A percentile compares a stretch with the other conserved stretches of the same genome.
phyloP scores from a whole-genome alignment of 1,139 yeast genomes.

The Zygosaccharomyces sapae region DNA sequence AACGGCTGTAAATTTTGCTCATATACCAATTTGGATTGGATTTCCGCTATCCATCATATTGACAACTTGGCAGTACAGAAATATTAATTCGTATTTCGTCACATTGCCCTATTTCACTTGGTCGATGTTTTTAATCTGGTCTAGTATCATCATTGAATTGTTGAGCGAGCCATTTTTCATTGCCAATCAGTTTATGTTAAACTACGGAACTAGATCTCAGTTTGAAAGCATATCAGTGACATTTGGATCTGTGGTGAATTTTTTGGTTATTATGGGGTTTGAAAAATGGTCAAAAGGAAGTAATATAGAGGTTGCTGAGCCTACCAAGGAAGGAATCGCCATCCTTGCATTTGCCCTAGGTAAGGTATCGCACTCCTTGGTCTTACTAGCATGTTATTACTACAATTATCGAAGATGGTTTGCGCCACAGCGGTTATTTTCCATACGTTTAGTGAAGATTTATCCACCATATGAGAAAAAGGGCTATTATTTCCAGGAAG shows the following conservation, averaged over 20 bases:
- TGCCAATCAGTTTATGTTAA: constrained; percentile 62
- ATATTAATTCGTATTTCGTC: constrained; percentile 39
- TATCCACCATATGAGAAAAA: constrained; percentile 14
- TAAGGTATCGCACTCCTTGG: constrained; percentile 61
- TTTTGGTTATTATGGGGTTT: constrained; percentile 42
- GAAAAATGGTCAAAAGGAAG: constrained; percentile 26
- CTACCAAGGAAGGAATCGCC: constrained; percentile 42
- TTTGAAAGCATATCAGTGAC: constrained; percentile 60
- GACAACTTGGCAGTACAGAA: constrained; percentile 45
- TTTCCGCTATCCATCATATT: constrained; percentile 50
- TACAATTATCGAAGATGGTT: constrained; percentile 32
- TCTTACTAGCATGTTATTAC: constrained; percentile 41
- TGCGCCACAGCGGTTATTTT: constrained; percentile 25
- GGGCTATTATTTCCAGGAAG: constrained; percentile 36
- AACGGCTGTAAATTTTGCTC: constrained; percentile 69
- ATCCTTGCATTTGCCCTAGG: constrained; percentile 73
- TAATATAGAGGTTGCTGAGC: constrained; percentile 12
- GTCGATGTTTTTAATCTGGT: constrained; percentile 43
- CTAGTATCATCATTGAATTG: constrained; percentile 62
- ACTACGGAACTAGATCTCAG: constrained; percentile 63
- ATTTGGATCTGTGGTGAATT: constrained; percentile 59
- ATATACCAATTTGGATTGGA: constrained; percentile 59
- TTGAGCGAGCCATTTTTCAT: constrained; percentile 72
- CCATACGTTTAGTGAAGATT: constrained; percentile 31
- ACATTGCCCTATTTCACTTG: constrained; percentile 37